Evolutionary conservation across 352 stramenopile genomes (phyloP), one percentile per base, ranked within the genome.

Genomic region (Phytophthora kernoviae): DNA sequence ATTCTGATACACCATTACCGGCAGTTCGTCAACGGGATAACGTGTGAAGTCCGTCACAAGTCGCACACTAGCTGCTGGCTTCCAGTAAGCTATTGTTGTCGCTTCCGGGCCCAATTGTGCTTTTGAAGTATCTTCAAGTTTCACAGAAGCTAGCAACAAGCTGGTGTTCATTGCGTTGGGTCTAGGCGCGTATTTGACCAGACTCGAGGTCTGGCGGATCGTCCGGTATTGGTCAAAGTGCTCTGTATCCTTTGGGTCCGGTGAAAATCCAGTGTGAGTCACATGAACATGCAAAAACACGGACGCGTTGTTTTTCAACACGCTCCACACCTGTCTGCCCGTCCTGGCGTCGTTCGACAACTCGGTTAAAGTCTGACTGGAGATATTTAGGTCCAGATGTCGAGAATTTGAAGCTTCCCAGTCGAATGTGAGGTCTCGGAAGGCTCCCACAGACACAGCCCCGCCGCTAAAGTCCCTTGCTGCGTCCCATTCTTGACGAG

Each of bases 231-330:
- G 64, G 47, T 86, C 63, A 47, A 78, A 90, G 27, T 73, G 68
- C 14, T 42, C 24, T 18, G 17, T 34, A 10, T 77, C 62, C 5
- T 20, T 51, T 7, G 81, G 77, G 42, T 90, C 58, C 4, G 79
- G 57, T 3, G 78, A 85, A 26, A 75, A 75, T 1, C 74, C 77
- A 11, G 63, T 21, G 46, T 87, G 74, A 17, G 81, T 89, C 54
- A 91, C 77, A 50, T 93, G 84, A 6, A 90, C 79, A 36, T 93
- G 84, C 24, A 93, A 65, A 44, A 73, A 93, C 9, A 93, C 73
- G 1, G 79, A 87, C 18, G 62, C 54, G 30, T 93, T 93, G 44
- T 54, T 41, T 9, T 75, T 73, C 12, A 91, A 34, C 10, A 67
- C 57, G 2, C 51, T 53, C 83, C 79, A 90, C 0, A 87, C 37